Evolutionary conservation across 345 rosid genomes (phyloP).

Genomic region (Bretschneidera sinensis): DNA sequence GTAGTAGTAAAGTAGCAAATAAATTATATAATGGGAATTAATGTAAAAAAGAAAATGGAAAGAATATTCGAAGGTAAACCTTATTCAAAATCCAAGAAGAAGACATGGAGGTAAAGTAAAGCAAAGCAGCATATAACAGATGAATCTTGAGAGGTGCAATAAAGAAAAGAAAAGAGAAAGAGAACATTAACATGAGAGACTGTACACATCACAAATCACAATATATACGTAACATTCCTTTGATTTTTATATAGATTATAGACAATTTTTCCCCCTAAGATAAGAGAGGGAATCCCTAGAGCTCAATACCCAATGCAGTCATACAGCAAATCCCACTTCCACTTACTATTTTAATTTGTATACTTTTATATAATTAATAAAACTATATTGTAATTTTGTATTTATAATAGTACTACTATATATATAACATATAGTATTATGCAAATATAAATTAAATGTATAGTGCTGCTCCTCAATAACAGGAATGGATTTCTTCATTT

Average conservation of each 20-base stretch:
- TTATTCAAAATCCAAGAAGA: slow-evolving; percentile 42
- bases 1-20: too few species aligned
- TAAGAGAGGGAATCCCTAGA: slow-evolving; percentile 82
- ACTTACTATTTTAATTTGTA: slow-evolving; percentile 18
- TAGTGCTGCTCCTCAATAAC: slow-evolving; percentile 5
- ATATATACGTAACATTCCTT: slow-evolving; percentile 62
- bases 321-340: slow-evolving; percentile 47
- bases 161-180: slow-evolving; percentile 15
- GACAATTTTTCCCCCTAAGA: too few species aligned
- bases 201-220: slow-evolving; percentile 43
- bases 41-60: slow-evolving; percentile 19
- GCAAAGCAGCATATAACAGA: slow-evolving; percentile 40
- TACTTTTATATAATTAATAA: too few species aligned
- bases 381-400: slow-evolving; percentile 18
- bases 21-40: not conserved
- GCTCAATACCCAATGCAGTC: slow-evolving; percentile 32
- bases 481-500: not conserved
- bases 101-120: slow-evolving; percentile 33
- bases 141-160: slow-evolving; percentile 69
- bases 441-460: not conserved
- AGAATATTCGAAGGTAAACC: not conserved
- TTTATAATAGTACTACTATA: too few species aligned
- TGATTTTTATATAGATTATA: slow-evolving; percentile 28
- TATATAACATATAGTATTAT: too few species aligned
- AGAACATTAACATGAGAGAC: slow-evolving; percentile 24